These are phyloP conservation scores for Tinospora cordifolia DNA, from an alignment of 164 flowering plant genomes.

Conservation along the genomic window DNA sequence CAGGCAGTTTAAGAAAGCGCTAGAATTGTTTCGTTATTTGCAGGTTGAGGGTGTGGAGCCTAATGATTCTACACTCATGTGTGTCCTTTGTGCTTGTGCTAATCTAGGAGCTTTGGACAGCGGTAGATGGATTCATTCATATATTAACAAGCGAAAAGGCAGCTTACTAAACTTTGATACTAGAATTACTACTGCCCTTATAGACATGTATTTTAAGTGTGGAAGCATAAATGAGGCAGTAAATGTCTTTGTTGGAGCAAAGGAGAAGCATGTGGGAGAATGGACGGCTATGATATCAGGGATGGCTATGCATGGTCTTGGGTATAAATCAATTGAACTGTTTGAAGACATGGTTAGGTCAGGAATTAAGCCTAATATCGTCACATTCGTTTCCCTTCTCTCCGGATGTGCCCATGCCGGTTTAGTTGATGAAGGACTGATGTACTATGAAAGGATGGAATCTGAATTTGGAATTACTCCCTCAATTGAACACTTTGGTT, in stretches of 20 bases:
- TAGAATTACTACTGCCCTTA: constrained; percentile 25
- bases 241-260: constrained; percentile 16
- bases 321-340: constrained; percentile 20
- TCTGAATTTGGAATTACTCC: constrained; percentile 25
- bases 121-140: constrained; percentile 32
- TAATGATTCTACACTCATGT: constrained; percentile 21
- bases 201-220: constrained; percentile 37
- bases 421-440: constrained; percentile 27
- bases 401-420: constrained; percentile 35
- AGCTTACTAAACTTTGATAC: constrained; percentile 13
- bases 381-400: constrained; percentile 30
- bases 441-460: constrained; percentile 27
- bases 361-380: constrained; percentile 24
- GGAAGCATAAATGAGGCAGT: constrained; percentile 24
- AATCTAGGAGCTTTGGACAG: constrained; percentile 25
- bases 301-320: constrained; percentile 30
- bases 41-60: constrained; percentile 20
- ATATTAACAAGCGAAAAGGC: constrained; percentile 12
- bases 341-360: constrained; percentile 27
- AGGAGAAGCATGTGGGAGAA: constrained; percentile 23
- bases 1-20: constrained; percentile 24
- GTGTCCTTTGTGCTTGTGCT: constrained; percentile 23
- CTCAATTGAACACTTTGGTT: constrained; percentile 32
- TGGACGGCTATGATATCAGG: constrained; percentile 37
- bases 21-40: constrained; percentile 25